These are phyloP conservation scores for Cutaneotrichosporon cavernicola DNA, from an alignment of 1,284 basidiomycete species.

Conservation along the genomic window DNA sequence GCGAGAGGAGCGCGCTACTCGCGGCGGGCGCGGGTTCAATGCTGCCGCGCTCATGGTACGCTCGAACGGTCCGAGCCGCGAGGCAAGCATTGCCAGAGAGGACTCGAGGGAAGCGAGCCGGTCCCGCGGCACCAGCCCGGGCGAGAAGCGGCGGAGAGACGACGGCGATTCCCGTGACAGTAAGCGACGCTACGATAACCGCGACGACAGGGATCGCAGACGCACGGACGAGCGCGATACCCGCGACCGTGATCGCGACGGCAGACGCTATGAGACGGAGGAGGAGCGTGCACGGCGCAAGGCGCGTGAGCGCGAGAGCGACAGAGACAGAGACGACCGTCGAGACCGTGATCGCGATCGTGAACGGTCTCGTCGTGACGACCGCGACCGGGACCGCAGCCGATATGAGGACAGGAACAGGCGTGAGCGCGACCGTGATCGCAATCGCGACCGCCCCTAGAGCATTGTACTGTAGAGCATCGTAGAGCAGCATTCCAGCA, in stretches of 20 bases:
- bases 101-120: conserved; percentile 19
- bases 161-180: conserved; percentile 25
- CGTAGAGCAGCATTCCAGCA: neutral
- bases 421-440: conserved; percentile 15
- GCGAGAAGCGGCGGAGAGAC: conserved; percentile 24
- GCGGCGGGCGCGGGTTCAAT: conserved; percentile 47
- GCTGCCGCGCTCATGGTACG: conserved; percentile 41
- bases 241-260: conserved; percentile 28
- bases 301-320: conserved; percentile 36
- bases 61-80: conserved; percentile 2
- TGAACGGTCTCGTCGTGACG: conserved; percentile 18
- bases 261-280: conserved; percentile 35
- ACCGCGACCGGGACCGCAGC: conserved; percentile 25
- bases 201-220: conserved; percentile 26
- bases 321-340: conserved; percentile 5
- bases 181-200: conserved; percentile 20
- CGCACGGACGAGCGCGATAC: conserved; percentile 10
- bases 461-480: conserved; percentile 5
- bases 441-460: conserved; percentile 15
- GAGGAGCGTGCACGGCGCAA: conserved; percentile 39
- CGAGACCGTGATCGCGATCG: conserved; percentile 26
- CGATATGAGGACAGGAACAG: conserved; percentile 6
- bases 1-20: conserved; percentile 33
- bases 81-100: conserved; percentile 4
- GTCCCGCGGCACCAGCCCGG: conserved; percentile 23